phyloP scores from a whole-genome alignment of 164 flowering plant species.

The Akebia trifoliata region DNA sequence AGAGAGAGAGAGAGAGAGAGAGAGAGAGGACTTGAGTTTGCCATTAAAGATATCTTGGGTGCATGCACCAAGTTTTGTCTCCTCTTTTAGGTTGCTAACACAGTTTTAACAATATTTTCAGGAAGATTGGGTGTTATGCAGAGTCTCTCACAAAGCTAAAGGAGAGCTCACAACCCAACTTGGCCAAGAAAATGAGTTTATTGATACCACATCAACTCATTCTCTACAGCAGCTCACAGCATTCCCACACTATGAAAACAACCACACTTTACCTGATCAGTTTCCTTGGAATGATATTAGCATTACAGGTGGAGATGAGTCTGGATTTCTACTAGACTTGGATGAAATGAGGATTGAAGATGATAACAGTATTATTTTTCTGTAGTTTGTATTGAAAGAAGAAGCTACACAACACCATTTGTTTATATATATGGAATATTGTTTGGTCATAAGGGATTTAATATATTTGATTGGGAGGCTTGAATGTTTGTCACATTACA shows the following conservation, averaged over 20 bases:
- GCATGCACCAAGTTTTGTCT: background rate
- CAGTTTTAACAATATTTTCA: constrained; percentile 21
- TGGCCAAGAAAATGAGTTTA: constrained; percentile 14
- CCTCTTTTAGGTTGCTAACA: background rate
- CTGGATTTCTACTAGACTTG: constrained; percentile 49
- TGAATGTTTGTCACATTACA: no score
- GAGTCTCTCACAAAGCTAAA: constrained; percentile 64
- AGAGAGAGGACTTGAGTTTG: no score
- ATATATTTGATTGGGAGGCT: no score
- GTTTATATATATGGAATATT: constrained; percentile 23
- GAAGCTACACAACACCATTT: no score
- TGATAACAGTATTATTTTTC: no score
- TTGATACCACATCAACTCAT: constrained; percentile 20
- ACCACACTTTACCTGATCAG: constrained; percentile 18
- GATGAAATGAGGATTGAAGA: constrained; percentile 34
- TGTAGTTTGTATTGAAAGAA: no score
- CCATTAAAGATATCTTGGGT: background rate
- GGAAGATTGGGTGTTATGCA: constrained; percentile 88
- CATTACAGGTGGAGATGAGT: constrained; percentile 24
- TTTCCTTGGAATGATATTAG: constrained; percentile 11
- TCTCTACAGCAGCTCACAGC: constrained; percentile 17
- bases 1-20: no score
- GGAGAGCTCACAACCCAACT: constrained; percentile 20
- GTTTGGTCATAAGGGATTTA: background rate
- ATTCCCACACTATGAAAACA: constrained; percentile 14